phyloP scores from a whole-genome alignment of 805 yeast genomes.

The Saturnispora sekii region DNA sequence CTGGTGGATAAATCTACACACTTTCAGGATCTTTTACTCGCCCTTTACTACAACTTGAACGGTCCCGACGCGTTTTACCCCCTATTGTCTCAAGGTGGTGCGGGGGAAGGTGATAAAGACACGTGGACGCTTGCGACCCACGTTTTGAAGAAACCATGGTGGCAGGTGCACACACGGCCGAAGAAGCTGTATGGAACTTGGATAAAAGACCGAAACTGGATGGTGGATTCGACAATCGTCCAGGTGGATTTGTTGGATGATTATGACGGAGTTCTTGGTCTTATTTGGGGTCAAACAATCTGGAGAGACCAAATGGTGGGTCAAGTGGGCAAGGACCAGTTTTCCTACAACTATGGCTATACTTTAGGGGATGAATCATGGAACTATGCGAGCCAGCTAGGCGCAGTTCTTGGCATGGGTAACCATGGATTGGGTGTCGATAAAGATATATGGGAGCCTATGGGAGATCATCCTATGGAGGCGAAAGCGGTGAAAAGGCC shows the following conservation, averaged over 20 bases:
- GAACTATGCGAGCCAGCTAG: conserved; percentile 8
- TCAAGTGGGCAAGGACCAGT: conserved; percentile 8
- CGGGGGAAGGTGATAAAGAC: conserved; percentile 73
- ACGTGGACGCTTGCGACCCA: conserved; percentile 60
- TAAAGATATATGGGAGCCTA: conserved; percentile 6
- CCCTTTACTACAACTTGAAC: conserved; percentile 55
- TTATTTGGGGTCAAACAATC: conserved; percentile 10
- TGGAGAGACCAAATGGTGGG: conserved; percentile 9
- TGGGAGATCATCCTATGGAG: not conserved
- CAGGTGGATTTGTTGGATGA: conserved; percentile 25
- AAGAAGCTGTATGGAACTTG: conserved; percentile 16
- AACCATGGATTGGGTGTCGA: conserved; percentile 6
- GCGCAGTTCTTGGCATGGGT: conserved; percentile 8
- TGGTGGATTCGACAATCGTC: conserved; percentile 18
- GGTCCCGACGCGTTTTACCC: conserved; percentile 55
- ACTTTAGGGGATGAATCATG: conserved; percentile 13
- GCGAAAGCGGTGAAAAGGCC: conserved; percentile 12
- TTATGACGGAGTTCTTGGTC: conserved; percentile 12
- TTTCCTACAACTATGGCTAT: conserved; percentile 16
- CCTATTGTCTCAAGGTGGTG: conserved; percentile 48
- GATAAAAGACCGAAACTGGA: conserved; percentile 12
- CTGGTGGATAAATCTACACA: conserved; percentile 48
- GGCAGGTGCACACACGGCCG: conserved; percentile 35
- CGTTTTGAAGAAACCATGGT: conserved; percentile 34
- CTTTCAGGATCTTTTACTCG: conserved; percentile 44